phyloP scores from a whole-genome alignment of 148 eudicot species.

The Pharnaceum exiguum region DNA sequence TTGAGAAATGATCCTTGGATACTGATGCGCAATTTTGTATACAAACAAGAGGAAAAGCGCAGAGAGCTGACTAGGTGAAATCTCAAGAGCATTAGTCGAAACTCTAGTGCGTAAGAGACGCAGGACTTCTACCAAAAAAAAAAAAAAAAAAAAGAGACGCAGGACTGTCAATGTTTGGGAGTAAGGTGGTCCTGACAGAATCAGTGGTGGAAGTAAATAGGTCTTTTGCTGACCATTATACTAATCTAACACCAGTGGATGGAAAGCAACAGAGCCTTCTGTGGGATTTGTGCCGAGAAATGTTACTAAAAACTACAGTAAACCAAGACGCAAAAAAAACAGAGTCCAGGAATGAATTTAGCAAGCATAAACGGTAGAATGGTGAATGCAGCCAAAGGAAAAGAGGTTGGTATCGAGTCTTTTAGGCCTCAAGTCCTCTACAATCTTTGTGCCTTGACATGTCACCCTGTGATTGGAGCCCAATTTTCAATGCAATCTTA shows the following conservation, averaged over 20 bases:
- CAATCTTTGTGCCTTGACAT: conserved; percentile 20
- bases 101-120: background rate
- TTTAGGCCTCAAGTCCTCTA: too few species aligned
- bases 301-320: too few species aligned
- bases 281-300: conserved; percentile 1
- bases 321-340: background rate
- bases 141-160: background rate
- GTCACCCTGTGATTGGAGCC: conserved; percentile 19
- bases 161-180: conserved; percentile 18
- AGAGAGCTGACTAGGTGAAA: conserved; percentile 2
- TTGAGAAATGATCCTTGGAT: too few species aligned
- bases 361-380: background rate
- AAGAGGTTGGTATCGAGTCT: conserved; percentile 12
- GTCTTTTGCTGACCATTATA: conserved; percentile 11
- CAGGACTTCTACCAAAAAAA: too few species aligned
- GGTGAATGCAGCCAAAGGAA: conserved; percentile 2
- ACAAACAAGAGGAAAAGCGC: background rate
- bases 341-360: background rate
- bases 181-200: conserved; percentile 25
- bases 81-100: conserved; percentile 5
- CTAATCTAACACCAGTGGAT: conserved; percentile 16
- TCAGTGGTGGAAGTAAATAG: conserved; percentile 18
- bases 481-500: conserved; percentile 9
- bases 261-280: background rate
- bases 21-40: conserved; percentile 1